Evolutionary conservation across 352 stramenopile species (phyloP).

Genomic region (Phytophthora sansomeana): DNA sequence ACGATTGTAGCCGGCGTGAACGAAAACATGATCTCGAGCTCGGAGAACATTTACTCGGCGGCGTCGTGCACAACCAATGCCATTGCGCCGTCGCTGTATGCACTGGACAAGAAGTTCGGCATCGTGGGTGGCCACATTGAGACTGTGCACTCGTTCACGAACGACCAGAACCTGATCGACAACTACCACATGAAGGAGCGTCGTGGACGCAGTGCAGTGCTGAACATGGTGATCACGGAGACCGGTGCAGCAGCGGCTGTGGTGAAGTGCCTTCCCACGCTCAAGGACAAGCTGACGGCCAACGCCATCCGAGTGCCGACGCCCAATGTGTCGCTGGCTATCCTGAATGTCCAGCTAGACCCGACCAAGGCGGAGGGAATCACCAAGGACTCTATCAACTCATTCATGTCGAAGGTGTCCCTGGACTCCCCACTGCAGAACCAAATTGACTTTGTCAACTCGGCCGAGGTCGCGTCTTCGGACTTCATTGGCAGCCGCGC

Average conservation of each 20-base stretch:
- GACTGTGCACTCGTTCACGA: slow-evolving; percentile 92
- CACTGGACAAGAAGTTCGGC: slow-evolving; percentile 84
- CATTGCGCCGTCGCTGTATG: slow-evolving; percentile 79
- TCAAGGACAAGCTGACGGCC: slow-evolving; percentile 98
- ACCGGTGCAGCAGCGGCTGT: slow-evolving; percentile 85
- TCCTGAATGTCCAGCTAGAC: slow-evolving; percentile 94
- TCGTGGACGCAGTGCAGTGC: slow-evolving; percentile 82
- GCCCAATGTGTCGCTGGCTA: slow-evolving; percentile 98
- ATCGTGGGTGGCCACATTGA: slow-evolving; percentile 88
- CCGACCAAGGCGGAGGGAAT: slow-evolving; percentile 74
- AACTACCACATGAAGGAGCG: slow-evolving; percentile 92
- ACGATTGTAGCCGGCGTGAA: slow-evolving; percentile 88
- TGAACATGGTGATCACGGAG: slow-evolving; percentile 93
- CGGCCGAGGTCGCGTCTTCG: slow-evolving; percentile 80
- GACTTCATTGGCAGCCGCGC: slow-evolving; percentile 87
- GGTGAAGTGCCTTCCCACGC: slow-evolving; percentile 91
- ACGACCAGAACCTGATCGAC: slow-evolving; percentile 91
- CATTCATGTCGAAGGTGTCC: slow-evolving; percentile 81
- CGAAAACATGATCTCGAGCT: slow-evolving; percentile 63
- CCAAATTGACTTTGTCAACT: slow-evolving; percentile 91
- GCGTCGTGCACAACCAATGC: slow-evolving; percentile 90
- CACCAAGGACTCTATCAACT: slow-evolving; percentile 78
- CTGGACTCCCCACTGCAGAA: slow-evolving; percentile 88
- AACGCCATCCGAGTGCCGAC: slow-evolving; percentile 99
- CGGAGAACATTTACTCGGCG: slow-evolving; percentile 76